Percentiles rank a stretch among this genome's conserved stretches.
Evolutionary conservation across 768 basidiomycete species (phyloP).

Genomic region (Suillus fuscotomentosus): DNA sequence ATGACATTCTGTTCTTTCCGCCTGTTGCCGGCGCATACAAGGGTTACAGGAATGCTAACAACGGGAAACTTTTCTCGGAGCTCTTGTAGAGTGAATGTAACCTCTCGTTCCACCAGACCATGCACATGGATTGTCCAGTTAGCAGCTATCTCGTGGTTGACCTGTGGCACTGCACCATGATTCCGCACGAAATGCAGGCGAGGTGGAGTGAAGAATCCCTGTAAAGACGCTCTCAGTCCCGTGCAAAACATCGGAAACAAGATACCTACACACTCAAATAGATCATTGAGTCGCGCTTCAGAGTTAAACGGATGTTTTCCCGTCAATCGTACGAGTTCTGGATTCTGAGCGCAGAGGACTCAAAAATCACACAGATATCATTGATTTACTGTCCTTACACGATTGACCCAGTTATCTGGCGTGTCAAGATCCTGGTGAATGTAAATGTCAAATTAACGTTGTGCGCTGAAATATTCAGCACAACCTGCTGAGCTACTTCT

Average conservation of each 20-base stretch:
- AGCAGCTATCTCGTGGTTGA: slow-evolving; percentile 34
- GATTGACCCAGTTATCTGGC: slow-evolving; percentile 41
- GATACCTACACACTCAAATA: slow-evolving; percentile 37
- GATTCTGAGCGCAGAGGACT: slow-evolving; percentile 20
- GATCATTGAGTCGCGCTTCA: slow-evolving; percentile 45
- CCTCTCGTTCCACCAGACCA: slow-evolving; percentile 35
- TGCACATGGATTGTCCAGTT: slow-evolving; percentile 46
- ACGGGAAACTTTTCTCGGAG: slow-evolving; percentile 45
- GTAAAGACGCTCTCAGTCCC: neutral
- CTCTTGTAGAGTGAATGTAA: slow-evolving; percentile 43
- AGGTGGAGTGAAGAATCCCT: slow-evolving; percentile 56
- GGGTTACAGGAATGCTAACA: slow-evolving; percentile 58
- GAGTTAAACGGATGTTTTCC: slow-evolving; percentile 63
- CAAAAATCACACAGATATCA: neutral
- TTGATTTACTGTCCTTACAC: slow-evolving; percentile 20
- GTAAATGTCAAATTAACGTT: neutral
- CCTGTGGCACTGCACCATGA: slow-evolving; percentile 56
- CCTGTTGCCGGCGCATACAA: slow-evolving; percentile 65
- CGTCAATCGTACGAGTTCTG: slow-evolving; percentile 47
- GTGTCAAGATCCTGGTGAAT: slow-evolving; percentile 31
- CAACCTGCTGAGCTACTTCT: slow-evolving; percentile 23
- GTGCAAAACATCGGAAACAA: no score
- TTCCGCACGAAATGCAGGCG: slow-evolving; percentile 60
- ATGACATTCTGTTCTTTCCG: slow-evolving; percentile 67
- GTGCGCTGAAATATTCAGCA: neutral